phyloP scores from a whole-genome alignment of 441 rosid species.

The Pelargonium myrrhifolium region DNA sequence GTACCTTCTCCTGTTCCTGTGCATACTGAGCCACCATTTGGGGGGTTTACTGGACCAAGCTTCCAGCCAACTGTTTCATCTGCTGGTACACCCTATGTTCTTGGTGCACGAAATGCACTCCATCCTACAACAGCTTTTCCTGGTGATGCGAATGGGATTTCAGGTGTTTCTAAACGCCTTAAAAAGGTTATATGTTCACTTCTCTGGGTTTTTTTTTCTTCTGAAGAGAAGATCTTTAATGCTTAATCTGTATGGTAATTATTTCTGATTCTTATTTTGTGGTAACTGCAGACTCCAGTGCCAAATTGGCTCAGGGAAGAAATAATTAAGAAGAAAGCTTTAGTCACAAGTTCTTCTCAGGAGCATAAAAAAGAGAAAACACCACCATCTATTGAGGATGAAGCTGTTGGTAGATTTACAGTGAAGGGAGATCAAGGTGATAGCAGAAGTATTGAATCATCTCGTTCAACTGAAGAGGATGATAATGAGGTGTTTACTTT shows the following conservation, averaged over 20 bases:
- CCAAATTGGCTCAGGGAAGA: conserved; percentile 98
- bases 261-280: conserved; percentile 22
- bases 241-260: too few relatives aligned
- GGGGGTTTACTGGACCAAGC: conserved; percentile 56
- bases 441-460: conserved; percentile 59
- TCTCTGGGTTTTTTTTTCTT: conserved; percentile 9
- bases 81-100: conserved; percentile 33
- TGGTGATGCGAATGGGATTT: conserved; percentile 61
- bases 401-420: conserved; percentile 42
- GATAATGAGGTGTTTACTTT: conserved; percentile 62
- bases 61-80: conserved; percentile 43
- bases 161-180: conserved; percentile 59
- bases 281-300: conserved; percentile 57
- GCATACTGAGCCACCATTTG: conserved; percentile 58
- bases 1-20: conserved; percentile 51
- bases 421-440: conserved; percentile 49
- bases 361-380: conserved; percentile 50
- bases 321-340: conserved; percentile 67
- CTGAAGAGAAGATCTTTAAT: background rate
- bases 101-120: conserved; percentile 48
- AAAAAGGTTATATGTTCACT: conserved; percentile 50
- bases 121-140: conserved; percentile 57
- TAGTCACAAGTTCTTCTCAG: conserved; percentile 49
- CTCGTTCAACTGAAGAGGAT: conserved; percentile 76
- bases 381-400: conserved; percentile 52